These are phyloP conservation scores for Penicillium aurantiogriseum DNA, from an alignment of 2,329 filamentous ascomycete species.

Conservation along the genomic window DNA sequence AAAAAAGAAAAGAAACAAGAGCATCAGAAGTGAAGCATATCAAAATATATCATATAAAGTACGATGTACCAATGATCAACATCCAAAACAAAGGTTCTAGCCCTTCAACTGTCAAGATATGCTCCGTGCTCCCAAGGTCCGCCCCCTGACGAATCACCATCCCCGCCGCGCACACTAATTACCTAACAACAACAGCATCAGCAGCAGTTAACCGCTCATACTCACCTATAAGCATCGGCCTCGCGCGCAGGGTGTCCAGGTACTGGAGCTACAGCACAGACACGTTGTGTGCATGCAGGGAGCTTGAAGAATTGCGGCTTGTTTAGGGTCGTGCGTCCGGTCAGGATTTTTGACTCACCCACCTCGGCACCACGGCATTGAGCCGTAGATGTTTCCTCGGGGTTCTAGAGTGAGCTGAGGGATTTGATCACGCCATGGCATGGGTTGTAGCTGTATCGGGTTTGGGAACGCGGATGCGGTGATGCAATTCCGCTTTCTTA, in stretches of 20 bases:
- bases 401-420: not conserved
- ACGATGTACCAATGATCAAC: conserved; percentile 2
- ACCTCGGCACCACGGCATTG: not conserved
- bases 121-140: conserved; percentile 22
- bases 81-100: conserved; percentile 12
- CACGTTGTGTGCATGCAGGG: not conserved
- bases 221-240: conserved; percentile 5
- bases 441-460: not conserved
- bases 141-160: conserved; percentile 26
- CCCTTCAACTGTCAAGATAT: conserved; percentile 24
- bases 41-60: not conserved
- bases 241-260: conserved; percentile 12
- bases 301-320: conserved; percentile 6
- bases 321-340: not conserved
- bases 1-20: not conserved
- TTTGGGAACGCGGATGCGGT: not conserved
- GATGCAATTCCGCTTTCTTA: conserved; percentile 2
- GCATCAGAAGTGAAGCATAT: not conserved
- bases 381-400: not conserved
- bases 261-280: conserved; percentile 11
- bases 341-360: not conserved
- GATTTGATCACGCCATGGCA: conserved; percentile 6
- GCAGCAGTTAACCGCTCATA: conserved; percentile 4
- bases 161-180: conserved; percentile 26
- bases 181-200: conserved; percentile 30